These are phyloP conservation scores for Penicillium sp. DNA, from an alignment of 2,329 filamentous ascomycete genomes.

Conservation along the genomic window DNA sequence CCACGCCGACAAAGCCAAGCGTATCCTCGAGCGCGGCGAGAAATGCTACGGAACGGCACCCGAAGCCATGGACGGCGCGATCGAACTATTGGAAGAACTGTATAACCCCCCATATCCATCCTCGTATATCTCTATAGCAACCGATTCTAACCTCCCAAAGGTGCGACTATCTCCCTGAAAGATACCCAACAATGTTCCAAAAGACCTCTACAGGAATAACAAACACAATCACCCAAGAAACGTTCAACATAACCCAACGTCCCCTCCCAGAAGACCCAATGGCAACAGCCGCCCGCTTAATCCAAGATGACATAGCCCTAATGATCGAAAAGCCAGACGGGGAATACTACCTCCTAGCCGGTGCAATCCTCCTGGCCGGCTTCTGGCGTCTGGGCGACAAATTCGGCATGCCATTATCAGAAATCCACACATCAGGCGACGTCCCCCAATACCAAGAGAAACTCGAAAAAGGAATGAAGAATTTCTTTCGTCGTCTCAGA, in stretches of 20 bases:
- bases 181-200: constrained; percentile 71
- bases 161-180: constrained; percentile 65
- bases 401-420: constrained; percentile 71
- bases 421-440: constrained; percentile 76
- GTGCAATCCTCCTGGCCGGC: constrained; percentile 71
- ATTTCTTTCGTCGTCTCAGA: constrained; percentile 72
- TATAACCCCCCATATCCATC: constrained; percentile 24
- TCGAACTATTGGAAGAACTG: constrained; percentile 76
- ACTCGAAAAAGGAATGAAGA: constrained; percentile 74
- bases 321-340: constrained; percentile 77
- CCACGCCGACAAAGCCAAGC: constrained; percentile 67
- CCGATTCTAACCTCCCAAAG: constrained; percentile 19
- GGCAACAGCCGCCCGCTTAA: constrained; percentile 67
- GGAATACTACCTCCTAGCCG: constrained; percentile 77
- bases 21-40: constrained; percentile 64
- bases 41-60: constrained; percentile 70
- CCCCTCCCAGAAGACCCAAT: constrained; percentile 76
- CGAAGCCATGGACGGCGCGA: constrained; percentile 67
- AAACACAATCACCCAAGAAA: constrained; percentile 70
- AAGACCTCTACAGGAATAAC: constrained; percentile 64
- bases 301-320: constrained; percentile 80
- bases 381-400: constrained; percentile 86
- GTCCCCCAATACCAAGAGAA: constrained; percentile 72
- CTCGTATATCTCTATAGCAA: too few relatives aligned
- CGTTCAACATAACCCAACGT: constrained; percentile 64